Conservation (phyloP, 352 stramenopile genomes). For the Globisporangium acanthophoron region DNA sequence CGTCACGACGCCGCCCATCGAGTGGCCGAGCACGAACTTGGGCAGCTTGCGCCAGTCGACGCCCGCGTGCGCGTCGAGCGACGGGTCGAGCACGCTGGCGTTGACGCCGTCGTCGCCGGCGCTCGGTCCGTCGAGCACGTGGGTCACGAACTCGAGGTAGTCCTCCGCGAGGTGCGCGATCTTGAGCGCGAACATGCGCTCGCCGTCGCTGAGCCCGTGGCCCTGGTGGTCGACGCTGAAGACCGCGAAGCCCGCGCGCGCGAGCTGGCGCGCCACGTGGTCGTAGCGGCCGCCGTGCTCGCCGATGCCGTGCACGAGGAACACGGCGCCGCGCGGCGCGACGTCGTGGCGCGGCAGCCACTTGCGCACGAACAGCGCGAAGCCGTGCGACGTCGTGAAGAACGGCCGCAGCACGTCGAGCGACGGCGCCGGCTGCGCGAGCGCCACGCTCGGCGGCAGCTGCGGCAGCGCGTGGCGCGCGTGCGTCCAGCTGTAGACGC, state of each 20-base stretch:
- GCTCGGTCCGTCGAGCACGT: constrained; percentile 22
- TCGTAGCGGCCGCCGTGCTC: constrained; percentile 51
- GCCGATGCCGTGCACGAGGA: constrained; percentile 51
- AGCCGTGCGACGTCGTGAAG: constrained; percentile 30
- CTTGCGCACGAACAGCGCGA: constrained; percentile 40
- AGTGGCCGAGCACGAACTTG: constrained; percentile 52
- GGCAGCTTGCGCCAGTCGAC: constrained; percentile 35
- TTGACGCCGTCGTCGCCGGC: constrained; percentile 9
- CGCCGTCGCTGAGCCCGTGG: constrained; percentile 52
- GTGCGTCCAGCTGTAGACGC: constrained; percentile 7
- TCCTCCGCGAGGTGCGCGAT: constrained; percentile 41
- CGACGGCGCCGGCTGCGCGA: background rate
- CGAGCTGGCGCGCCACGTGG: constrained; percentile 33
- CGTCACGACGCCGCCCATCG: constrained; percentile 43
- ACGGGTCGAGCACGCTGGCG: constrained; percentile 17
- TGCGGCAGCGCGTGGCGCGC: constrained; percentile 17
- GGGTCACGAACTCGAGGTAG: constrained; percentile 45
- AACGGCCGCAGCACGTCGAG: constrained; percentile 21
- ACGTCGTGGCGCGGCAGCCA: constrained; percentile 28
- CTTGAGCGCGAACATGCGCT: constrained; percentile 43
- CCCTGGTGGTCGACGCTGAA: constrained; percentile 59
- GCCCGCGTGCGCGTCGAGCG: constrained; percentile 25
- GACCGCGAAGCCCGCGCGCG: constrained; percentile 34
- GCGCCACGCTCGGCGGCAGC: constrained; percentile 1
- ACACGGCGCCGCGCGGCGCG: constrained; percentile 28